Conservation (phyloP, 345 rosid genomes). For the Lenwebbia sp. region DNA sequence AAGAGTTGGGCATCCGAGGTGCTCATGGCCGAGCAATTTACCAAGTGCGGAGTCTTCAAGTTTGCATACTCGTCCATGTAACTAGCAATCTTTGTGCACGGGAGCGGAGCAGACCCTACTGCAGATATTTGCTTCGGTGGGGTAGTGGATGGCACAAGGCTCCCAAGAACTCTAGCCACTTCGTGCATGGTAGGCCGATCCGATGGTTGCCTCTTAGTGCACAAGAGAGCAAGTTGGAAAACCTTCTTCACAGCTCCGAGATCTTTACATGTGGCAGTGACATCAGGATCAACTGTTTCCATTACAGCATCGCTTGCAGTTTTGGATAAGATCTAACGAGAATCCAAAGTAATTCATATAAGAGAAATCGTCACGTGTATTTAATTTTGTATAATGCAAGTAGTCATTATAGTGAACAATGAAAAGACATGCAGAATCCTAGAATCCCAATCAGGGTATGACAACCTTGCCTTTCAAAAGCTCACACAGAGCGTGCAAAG, state of each 20-base stretch:
- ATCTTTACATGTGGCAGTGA: conserved; percentile 66
- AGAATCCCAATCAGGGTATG: neutral
- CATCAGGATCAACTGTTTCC: conserved; percentile 78
- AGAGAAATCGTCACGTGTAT: neutral
- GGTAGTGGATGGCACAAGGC: conserved; percentile 29
- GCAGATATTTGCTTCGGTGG: conserved; percentile 37
- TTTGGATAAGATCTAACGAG: conserved; percentile 64
- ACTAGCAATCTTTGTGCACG: conserved; percentile 34
- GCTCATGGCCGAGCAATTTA: conserved; percentile 87
- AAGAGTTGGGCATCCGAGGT: conserved; percentile 92
- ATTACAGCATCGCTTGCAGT: conserved; percentile 73
- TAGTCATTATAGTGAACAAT: neutral
- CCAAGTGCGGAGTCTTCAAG: conserved; percentile 71
- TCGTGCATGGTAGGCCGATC: conserved; percentile 94
- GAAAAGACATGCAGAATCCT: neutral
- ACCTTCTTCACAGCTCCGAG: conserved; percentile 77
- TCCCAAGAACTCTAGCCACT: conserved; percentile 66
- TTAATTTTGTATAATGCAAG: neutral
- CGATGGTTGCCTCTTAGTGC: conserved; percentile 69
- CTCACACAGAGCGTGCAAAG: neutral
- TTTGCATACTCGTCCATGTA: conserved; percentile 83
- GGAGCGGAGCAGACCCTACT: conserved; percentile 5
- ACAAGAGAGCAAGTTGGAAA: conserved; percentile 79
- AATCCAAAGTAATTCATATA: neutral
- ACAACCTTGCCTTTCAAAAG: neutral